A percentile compares a stretch with the other conserved stretches of the same genome.
phyloP scores from a whole-genome alignment of 148 eudicot species.

The Nyssa sinensis region DNA sequence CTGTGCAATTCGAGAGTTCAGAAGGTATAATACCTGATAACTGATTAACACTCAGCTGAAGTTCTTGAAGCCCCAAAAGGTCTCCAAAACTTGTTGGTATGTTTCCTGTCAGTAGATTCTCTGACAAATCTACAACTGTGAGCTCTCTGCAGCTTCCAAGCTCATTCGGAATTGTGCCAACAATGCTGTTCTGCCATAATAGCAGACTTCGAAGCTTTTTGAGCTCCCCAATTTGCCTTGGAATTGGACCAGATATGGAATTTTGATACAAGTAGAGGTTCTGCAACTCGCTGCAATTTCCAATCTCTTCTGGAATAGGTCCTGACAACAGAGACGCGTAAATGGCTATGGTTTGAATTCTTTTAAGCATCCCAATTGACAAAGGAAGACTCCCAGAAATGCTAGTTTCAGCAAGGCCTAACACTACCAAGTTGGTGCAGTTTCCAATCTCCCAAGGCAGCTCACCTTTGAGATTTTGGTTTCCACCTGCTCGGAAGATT shows the following conservation, averaged over 20 bases:
- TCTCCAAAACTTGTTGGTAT: slow-evolving; percentile 72
- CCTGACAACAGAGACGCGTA: slow-evolving; percentile 80
- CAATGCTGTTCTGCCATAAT: slow-evolving; percentile 89
- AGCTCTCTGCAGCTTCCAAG: slow-evolving; percentile 65
- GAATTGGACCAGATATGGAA: slow-evolving; percentile 77
- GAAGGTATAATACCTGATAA: slow-evolving; percentile 74
- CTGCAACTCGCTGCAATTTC: slow-evolving; percentile 69
- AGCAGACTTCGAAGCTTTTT: slow-evolving; percentile 68
- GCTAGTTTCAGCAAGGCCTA: slow-evolving; percentile 87
- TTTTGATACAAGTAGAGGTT: slow-evolving; percentile 82
- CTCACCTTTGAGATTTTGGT: slow-evolving; percentile 73
- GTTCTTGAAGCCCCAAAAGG: slow-evolving; percentile 51
- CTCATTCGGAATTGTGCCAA: slow-evolving; percentile 70
- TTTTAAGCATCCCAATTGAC: slow-evolving; percentile 70
- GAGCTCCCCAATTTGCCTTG: slow-evolving; percentile 58
- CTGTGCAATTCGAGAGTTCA: slow-evolving; percentile 62
- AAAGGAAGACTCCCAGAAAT: slow-evolving; percentile 74
- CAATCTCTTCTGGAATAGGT: slow-evolving; percentile 86
- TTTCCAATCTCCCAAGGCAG: slow-evolving; percentile 83
- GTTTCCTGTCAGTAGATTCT: slow-evolving; percentile 61
- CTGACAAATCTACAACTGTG: slow-evolving; percentile 70
- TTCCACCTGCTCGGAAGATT: slow-evolving; percentile 85
- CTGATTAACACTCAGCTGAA: slow-evolving; percentile 75
- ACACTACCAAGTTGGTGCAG: slow-evolving; percentile 54
- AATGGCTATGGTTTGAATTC: slow-evolving; percentile 71